These are phyloP conservation scores for Ustulina deusta DNA, from an alignment of 2,329 filamentous ascomycete species.

Conservation along the genomic window DNA sequence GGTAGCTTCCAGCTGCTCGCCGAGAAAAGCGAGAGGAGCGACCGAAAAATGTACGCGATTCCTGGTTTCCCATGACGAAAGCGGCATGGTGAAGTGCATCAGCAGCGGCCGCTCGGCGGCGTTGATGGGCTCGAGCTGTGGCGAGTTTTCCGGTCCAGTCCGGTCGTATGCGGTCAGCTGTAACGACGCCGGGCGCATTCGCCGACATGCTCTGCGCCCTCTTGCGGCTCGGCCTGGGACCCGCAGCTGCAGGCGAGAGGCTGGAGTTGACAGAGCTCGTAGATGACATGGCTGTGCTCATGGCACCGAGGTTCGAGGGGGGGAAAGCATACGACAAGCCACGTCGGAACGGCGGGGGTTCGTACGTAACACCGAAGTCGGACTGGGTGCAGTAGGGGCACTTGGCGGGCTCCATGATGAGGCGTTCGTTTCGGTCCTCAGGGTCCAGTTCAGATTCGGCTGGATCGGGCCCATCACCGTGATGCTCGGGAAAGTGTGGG, in stretches of 20 bases:
- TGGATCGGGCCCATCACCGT: conserved; percentile 55
- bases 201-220: conserved; percentile 77
- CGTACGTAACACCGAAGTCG: conserved; percentile 96
- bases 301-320: conserved; percentile 60
- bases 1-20: conserved; percentile 58
- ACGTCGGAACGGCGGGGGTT: conserved; percentile 86
- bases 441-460: conserved; percentile 52
- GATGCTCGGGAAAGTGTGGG: conserved; percentile 80
- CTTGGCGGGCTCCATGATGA: conserved; percentile 90
- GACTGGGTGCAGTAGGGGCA: conserved; percentile 96
- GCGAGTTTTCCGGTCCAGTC: conserved; percentile 94
- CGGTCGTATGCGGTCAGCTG: conserved; percentile 90
- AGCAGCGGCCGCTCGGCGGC: conserved; percentile 88
- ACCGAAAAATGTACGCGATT: conserved; percentile 65
- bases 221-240: conserved; percentile 55
- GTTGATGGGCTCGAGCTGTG: conserved; percentile 84
- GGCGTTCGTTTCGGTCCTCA: conserved; percentile 69
- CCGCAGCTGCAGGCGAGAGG: conserved; percentile 56
- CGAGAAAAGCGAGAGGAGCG: conserved; percentile 67
- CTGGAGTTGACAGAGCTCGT: conserved; percentile 80
- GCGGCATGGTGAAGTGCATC: conserved; percentile 95
- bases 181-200: conserved; percentile 85
- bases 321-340: conserved; percentile 77
- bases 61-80: conserved; percentile 81
- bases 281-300: conserved; percentile 84